Conservation (phyloP, 371 early-diverging fungal species). For the Coemansia sp. region DNA sequence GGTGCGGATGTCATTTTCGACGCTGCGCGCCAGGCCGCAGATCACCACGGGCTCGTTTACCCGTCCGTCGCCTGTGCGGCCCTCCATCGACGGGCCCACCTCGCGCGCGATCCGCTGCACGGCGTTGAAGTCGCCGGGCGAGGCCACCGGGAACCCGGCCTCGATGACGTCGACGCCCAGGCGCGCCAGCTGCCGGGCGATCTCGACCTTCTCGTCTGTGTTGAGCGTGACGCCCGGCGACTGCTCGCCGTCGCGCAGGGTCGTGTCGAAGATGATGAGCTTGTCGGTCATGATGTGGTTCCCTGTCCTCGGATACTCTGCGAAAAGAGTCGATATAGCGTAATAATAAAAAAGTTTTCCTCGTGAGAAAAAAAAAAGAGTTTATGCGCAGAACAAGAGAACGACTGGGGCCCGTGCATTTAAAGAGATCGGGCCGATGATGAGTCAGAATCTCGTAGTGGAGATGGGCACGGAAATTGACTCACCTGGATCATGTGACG, state of each 20-base stretch:
- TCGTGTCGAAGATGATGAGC: slow-evolving; percentile 91
- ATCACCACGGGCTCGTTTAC: slow-evolving; percentile 73
- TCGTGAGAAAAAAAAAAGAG: background rate
- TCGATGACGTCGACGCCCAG: slow-evolving; percentile 94
- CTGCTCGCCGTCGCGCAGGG: slow-evolving; percentile 96
- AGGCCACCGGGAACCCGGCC: slow-evolving; percentile 93
- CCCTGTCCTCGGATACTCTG: background rate
- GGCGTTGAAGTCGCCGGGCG: slow-evolving; percentile 93
- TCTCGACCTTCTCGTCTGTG: slow-evolving; percentile 88
- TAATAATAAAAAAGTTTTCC: background rate
- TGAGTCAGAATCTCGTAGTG: background rate
- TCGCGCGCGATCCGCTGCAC: slow-evolving; percentile 90
- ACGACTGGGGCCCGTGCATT: background rate
- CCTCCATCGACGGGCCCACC: slow-evolving; percentile 81
- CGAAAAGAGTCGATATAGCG: background rate
- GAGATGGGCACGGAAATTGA: background rate
- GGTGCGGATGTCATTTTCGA: slow-evolving; percentile 80
- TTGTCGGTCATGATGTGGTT: slow-evolving; percentile 55
- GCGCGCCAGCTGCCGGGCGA: slow-evolving; percentile 84
- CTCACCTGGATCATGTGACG: background rate
- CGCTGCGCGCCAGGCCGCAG: slow-evolving; percentile 88
- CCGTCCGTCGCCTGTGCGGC: slow-evolving; percentile 74
- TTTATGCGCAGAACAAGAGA: background rate
- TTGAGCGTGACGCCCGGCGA: slow-evolving; percentile 94
- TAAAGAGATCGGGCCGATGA: background rate